A percentile compares a stretch with the other conserved stretches of the same genome.
These are phyloP conservation scores for Chlamydomonas sp. DNA, from an alignment of 139 green algal genomes.

Conservation along the genomic window DNA sequence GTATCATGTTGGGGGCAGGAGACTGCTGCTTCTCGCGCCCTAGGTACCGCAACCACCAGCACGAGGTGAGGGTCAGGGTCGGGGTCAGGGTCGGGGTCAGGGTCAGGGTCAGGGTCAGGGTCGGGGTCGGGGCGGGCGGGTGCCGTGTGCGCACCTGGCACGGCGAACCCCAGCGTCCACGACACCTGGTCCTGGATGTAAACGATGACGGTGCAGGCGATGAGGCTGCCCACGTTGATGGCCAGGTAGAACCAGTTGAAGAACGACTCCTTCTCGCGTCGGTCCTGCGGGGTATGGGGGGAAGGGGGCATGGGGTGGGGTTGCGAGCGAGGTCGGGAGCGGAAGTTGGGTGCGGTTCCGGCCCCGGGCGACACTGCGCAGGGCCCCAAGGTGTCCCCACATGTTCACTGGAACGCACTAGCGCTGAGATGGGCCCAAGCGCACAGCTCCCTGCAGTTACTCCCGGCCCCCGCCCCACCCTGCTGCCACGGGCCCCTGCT, in stretches of 20 bases:
- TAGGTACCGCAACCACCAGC: neutral
- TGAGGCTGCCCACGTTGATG: slow-evolving; percentile 93
- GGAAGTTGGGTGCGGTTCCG: no score
- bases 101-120: neutral
- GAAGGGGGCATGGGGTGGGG: no score
- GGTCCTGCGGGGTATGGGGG: slow-evolving; percentile 63
- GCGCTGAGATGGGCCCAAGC: no score
- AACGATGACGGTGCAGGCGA: slow-evolving; percentile 83
- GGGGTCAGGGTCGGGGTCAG: neutral
- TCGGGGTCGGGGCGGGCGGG: neutral
- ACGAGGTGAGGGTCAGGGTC: no score
- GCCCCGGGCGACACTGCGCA: no score
- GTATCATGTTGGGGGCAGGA: no score
- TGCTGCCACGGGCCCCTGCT: no score
- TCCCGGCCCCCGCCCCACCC: no score
- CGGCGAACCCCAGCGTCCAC: slow-evolving; percentile 91
- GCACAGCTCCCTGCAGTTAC: no score
- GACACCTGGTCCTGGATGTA: slow-evolving; percentile 82
- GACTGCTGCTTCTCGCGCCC: no score
- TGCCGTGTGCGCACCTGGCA: slow-evolving; percentile 61
- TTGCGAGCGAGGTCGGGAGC: neutral
- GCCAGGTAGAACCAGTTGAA: slow-evolving; percentile 99
- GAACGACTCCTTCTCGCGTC: slow-evolving; percentile 89
- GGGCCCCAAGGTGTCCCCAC: no score
- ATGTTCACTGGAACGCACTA: no score